phyloP scores from a whole-genome alignment of 108 stramenopile species.

The Stephanodiscus triporus region DNA sequence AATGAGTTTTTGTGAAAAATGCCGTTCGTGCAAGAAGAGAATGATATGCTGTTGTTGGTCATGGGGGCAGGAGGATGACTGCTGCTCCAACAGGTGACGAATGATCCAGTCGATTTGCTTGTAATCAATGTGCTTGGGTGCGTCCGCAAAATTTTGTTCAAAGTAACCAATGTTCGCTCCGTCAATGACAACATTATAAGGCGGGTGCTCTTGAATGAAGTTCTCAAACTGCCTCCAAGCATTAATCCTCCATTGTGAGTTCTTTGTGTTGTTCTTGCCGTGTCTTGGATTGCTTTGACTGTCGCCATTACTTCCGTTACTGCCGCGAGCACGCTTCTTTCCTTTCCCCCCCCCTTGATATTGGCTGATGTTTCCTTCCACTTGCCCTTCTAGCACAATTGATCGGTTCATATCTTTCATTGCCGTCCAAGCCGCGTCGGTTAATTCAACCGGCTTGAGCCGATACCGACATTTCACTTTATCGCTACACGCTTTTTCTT shows the following conservation, averaged over 20 bases:
- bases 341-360: conserved; percentile 91
- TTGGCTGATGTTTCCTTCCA: conserved; percentile 58
- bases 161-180: conserved; percentile 98
- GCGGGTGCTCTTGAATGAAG: conserved; percentile 40
- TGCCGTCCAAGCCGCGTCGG: conserved; percentile 56
- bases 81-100: conserved; percentile 55
- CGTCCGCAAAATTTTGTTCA: conserved; percentile 80
- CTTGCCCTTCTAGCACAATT: conserved; percentile 71
- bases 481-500: not conserved
- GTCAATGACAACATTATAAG: conserved; percentile 87
- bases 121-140: conserved; percentile 91
- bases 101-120: conserved; percentile 91
- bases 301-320: conserved; percentile 17
- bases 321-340: conserved; percentile 51
- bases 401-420: conserved; percentile 80
- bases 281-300: conserved; percentile 6
- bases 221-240: conserved; percentile 49
- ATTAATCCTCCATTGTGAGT: conserved; percentile 32
- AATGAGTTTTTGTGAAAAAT: conserved; percentile 63
- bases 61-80: conserved; percentile 3
- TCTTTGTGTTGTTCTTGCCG: conserved; percentile 14
- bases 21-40: conserved; percentile 84
- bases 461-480: conserved; percentile 5
- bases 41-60: conserved; percentile 36
- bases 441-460: conserved; percentile 65